Base-by-base conservation (phyloP, 73 alveolate species). In the Paramecium sexaurelia region DNA sequence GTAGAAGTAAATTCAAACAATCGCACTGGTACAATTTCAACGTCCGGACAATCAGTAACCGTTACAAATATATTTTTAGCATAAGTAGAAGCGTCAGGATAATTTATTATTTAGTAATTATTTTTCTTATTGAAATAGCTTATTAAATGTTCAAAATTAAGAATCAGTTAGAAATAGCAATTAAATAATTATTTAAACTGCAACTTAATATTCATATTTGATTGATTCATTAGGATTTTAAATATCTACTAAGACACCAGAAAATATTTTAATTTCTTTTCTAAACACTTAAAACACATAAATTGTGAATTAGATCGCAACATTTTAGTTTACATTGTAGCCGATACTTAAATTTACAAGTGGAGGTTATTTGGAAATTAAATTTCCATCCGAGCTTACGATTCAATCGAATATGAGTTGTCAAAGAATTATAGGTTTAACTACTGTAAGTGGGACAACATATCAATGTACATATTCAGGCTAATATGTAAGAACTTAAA, bases 341-440 rank as follows among this genome's bases (percentile, higher is more conserved):
- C 90, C 90, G 19, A 75, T 61, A 10, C 24, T 78, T 41, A 45
- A 24, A 41, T 78, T 78, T 78, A 45, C 55, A 3, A 43, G 22
- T 41, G 90, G 90, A 37, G 90, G 90, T 6, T 78, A 78, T 43
- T 39, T 78, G 10, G 68, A 78, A 27, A 78, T 78, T n/a, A 40
- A 22, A 40, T 39, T 78, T 78, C 90, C 90, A 22, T 19, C 75
- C n/a, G 32, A 78, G 41, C 55, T 78, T 3, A 78, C 8, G 5
- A 78, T 78, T 41, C 15, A 78, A 78, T 22, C 55, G 7, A 43
- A 78, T 43, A 78, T 78, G 90, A 40, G 33, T 9, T 78, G 90
- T 24, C 6, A 5, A 24, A 37, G 73, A 10, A 45, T 78, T 26
- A 40, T 78, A 4, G 90, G 90, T 22, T 24, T 78, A 78, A 78